Percentiles rank a stretch among this genome's conserved stretches.
phyloP scores from a whole-genome alignment of 306 rosid genomes.

The Trichosanthes cucumerina region DNA sequence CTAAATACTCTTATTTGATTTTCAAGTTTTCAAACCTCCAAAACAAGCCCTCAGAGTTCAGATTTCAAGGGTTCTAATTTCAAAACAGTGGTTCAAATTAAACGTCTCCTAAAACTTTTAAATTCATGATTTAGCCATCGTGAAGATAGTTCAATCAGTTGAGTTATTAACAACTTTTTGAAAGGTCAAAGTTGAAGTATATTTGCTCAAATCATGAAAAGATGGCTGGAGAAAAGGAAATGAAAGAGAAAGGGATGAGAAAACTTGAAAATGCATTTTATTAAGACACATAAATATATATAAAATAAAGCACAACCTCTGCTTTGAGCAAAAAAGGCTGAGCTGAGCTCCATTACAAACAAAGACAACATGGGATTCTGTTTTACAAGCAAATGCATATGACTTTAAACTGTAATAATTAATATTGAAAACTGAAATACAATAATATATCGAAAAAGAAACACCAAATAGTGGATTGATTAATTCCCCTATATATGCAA shows the following conservation, averaged over 20 bases:
- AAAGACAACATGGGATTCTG: constrained; percentile 5
- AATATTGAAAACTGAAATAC: background rate
- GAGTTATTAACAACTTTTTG: too few species aligned
- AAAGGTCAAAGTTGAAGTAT: too few species aligned
- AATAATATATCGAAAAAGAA: background rate
- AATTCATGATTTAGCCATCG: too few species aligned
- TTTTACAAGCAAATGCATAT: background rate
- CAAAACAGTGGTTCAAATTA: too few species aligned
- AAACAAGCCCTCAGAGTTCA: too few species aligned
- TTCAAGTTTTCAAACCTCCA: too few species aligned
- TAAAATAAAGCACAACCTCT: background rate
- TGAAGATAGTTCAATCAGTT: too few species aligned
- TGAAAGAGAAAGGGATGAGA: background rate
- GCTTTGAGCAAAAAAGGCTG: constrained; percentile 2
- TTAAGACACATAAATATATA: background rate
- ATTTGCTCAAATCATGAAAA: background rate
- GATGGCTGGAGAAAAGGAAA: background rate
- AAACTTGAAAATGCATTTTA: background rate
- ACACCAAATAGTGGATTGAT: background rate
- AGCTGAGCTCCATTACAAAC: background rate
- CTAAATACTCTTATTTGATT: too few species aligned
- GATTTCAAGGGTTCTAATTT: too few species aligned
- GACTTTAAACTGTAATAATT: background rate
- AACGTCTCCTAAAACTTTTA: too few species aligned
- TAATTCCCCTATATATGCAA: background rate